Percentiles rank a stretch among this genome's conserved stretches.
Conservation (phyloP, 345 rosid species). For the Bretschneidera sinensis region DNA sequence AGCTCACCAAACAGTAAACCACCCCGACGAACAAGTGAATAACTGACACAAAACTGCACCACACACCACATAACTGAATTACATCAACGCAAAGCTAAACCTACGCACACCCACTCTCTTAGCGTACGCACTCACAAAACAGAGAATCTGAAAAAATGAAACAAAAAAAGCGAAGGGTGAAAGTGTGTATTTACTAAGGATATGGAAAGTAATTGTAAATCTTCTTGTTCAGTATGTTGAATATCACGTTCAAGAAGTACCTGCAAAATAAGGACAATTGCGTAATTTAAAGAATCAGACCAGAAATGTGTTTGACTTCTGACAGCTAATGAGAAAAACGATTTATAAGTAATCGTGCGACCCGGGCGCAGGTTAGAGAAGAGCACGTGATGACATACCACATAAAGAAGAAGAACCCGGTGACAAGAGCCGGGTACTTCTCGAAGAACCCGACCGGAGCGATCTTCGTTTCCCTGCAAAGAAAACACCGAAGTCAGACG, state of each 20-base stretch:
- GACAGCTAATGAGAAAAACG: not conserved
- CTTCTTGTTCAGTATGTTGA: slow-evolving; percentile 97
- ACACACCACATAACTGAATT: not conserved
- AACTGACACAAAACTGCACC: slow-evolving; percentile 83
- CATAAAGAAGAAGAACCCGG: slow-evolving; percentile 98
- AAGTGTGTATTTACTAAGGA: slow-evolving; percentile 64
- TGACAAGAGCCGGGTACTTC: slow-evolving; percentile 72
- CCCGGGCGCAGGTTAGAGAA: not conserved
- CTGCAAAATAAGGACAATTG: slow-evolving; percentile 24
- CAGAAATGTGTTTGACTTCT: not conserved
- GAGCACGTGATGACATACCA: slow-evolving; percentile 44
- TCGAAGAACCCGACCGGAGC: slow-evolving; percentile 63
- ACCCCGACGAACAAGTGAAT: slow-evolving; percentile 91
- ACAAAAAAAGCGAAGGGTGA: not conserved
- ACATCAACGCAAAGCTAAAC: not conserved
- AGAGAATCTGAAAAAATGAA: not conserved
- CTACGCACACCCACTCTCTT: not conserved
- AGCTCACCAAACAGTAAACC: slow-evolving; percentile 80
- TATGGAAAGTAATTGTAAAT: slow-evolving; percentile 96
- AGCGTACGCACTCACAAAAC: not conserved
- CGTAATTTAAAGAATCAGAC: not conserved
- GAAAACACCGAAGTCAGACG: slow-evolving; percentile 25
- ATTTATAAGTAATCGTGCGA: not conserved
- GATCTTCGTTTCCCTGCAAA: slow-evolving; percentile 46
- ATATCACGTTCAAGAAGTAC: slow-evolving; percentile 93